A percentile compares a stretch with the other conserved stretches of the same genome.
phyloP scores from a whole-genome alignment of 768 basidiomycete species.

The Lactifluus volemus region DNA sequence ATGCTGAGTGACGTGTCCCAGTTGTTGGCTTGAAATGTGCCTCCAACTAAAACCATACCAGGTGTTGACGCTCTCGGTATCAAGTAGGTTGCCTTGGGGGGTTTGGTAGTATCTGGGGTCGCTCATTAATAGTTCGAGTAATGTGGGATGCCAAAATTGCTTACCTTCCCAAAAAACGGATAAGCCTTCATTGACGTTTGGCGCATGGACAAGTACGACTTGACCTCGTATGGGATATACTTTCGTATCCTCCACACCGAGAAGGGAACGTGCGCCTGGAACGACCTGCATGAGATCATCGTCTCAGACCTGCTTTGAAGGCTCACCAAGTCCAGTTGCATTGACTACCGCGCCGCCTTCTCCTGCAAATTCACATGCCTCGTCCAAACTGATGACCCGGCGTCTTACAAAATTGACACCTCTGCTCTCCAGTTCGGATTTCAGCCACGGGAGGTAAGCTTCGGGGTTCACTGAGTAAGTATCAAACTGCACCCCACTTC shows the following conservation, averaged over 20 bases:
- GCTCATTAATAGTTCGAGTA: neutral
- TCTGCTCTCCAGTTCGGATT: constrained; percentile 29
- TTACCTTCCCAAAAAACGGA: neutral
- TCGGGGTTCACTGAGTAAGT: constrained; percentile 44
- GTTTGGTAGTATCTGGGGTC: neutral
- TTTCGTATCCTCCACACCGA: constrained; percentile 71
- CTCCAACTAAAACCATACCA: constrained; percentile 46
- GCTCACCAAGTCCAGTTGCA: constrained; percentile 44
- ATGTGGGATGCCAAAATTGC: neutral
- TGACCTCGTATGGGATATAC: constrained; percentile 80
- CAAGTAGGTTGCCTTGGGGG: constrained; percentile 41
- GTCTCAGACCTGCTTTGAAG: neutral
- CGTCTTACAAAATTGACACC: constrained; percentile 39
- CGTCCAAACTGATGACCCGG: constrained; percentile 36
- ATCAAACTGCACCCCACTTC: constrained; percentile 35
- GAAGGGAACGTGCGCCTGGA: constrained; percentile 57
- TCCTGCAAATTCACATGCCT: constrained; percentile 35
- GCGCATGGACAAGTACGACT: constrained; percentile 66
- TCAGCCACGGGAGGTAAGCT: constrained; percentile 43
- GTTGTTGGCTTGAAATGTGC: constrained; percentile 41
- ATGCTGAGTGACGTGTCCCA: constrained; percentile 45
- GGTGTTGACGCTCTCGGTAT: constrained; percentile 49
- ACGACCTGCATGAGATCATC: neutral
- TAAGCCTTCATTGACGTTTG: constrained; percentile 42
- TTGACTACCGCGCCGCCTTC: constrained; percentile 41